Evolutionary conservation across 192 early-diverging fungal species (phyloP).

Genomic region (Irineochytrium annulatum): DNA sequence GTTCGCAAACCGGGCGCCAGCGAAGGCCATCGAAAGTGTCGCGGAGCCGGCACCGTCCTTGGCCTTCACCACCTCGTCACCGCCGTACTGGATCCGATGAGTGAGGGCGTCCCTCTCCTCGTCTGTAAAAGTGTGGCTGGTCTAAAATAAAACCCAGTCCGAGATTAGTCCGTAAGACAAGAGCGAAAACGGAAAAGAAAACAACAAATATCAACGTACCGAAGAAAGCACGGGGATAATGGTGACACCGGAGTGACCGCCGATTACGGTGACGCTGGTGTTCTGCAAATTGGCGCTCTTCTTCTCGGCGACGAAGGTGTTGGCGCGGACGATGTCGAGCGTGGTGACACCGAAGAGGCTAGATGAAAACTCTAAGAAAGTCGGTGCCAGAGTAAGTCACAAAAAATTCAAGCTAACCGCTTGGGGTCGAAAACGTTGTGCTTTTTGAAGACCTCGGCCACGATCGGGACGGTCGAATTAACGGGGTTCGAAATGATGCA

Average conservation of each 20-base stretch:
- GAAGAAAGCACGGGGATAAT: slow-evolving; percentile 58
- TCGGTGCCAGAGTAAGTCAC: no score
- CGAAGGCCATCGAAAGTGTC: slow-evolving; percentile 62
- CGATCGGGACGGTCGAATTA: slow-evolving; percentile 65
- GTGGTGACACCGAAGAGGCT: slow-evolving; percentile 61
- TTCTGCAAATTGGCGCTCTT: slow-evolving; percentile 38
- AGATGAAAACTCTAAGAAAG: neutral
- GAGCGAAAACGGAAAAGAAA: neutral
- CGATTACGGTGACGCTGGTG: slow-evolving; percentile 52
- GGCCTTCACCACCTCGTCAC: slow-evolving; percentile 68
- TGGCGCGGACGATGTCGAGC: slow-evolving; percentile 59
- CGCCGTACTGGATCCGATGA: slow-evolving; percentile 63
- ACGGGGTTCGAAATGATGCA: slow-evolving; percentile 66
- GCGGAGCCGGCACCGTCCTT: slow-evolving; percentile 61
- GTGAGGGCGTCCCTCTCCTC: slow-evolving; percentile 50
- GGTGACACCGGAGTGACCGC: slow-evolving; percentile 67
- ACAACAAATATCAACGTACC: slow-evolving; percentile 22
- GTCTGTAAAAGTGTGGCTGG: slow-evolving; percentile 47
- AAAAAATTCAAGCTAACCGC: slow-evolving; percentile 34
- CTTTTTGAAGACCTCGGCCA: slow-evolving; percentile 58
- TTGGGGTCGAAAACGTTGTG: slow-evolving; percentile 59
- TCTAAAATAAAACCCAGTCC: slow-evolving; percentile 12
- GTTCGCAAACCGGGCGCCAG: slow-evolving; percentile 56
- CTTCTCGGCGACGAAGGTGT: slow-evolving; percentile 51
- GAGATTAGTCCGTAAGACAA: neutral